phyloP scores from a whole-genome alignment of 352 stramenopile species.

The Phytophthora foliorum region DNA sequence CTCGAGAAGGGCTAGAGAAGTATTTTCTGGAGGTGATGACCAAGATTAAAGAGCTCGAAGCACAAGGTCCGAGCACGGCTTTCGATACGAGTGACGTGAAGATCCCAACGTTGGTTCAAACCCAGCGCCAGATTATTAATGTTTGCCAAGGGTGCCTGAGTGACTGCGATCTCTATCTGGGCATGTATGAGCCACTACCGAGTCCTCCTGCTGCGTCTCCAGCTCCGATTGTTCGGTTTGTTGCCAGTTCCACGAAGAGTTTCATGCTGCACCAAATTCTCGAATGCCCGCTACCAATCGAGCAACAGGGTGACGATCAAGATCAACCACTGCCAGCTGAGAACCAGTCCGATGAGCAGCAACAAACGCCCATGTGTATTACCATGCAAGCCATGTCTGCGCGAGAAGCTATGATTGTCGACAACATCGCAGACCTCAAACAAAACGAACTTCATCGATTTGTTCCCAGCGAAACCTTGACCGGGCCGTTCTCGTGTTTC shows the following conservation, averaged over 20 bases:
- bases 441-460: conserved; percentile 38
- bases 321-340: conserved; percentile 1
- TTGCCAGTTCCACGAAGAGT: conserved; percentile 60
- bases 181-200: conserved; percentile 65
- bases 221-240: conserved; percentile 54
- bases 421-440: conserved; percentile 42
- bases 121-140: conserved; percentile 67
- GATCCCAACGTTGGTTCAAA: conserved; percentile 69
- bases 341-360: conserved; percentile 11
- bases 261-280: conserved; percentile 55
- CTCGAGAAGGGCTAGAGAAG: conserved; percentile 44
- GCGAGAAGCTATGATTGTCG: conserved; percentile 41
- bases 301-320: neutral
- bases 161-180: conserved; percentile 81
- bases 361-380: conserved; percentile 14
- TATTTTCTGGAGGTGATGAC: conserved; percentile 49
- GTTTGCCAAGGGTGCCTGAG: conserved; percentile 63
- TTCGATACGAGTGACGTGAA: conserved; percentile 22
- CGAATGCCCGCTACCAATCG: conserved; percentile 7
- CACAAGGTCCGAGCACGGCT: conserved; percentile 2
- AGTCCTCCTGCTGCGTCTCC: conserved; percentile 36
- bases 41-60: conserved; percentile 38
- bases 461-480: conserved; percentile 15
- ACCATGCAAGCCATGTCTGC: conserved; percentile 51
- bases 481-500: conserved; percentile 67